A percentile compares a stretch with the other conserved stretches of the same genome.
phyloP scores from a whole-genome alignment of 495 filamentous ascomycete genomes.

The Talaromyces trachyspermus region DNA sequence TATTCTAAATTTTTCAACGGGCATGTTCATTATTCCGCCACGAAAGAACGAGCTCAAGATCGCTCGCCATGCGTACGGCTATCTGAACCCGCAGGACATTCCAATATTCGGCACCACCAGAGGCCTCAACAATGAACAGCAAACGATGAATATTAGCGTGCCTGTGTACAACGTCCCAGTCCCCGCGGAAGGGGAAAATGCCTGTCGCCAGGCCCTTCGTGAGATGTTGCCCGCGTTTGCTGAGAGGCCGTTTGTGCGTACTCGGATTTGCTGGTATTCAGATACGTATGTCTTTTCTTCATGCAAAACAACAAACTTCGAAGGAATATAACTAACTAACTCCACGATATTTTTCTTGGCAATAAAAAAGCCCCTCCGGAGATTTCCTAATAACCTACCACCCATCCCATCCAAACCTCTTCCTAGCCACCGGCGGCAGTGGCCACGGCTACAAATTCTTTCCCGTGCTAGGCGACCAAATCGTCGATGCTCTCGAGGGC shows the following conservation, averaged over 20 bases:
- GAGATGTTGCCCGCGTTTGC: constrained; percentile 56
- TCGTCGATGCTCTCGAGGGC: constrained; percentile 60
- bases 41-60: constrained; percentile 65
- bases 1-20: constrained; percentile 69
- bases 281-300: constrained; percentile 51
- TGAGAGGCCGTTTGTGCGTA: constrained; percentile 56
- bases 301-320: background rate
- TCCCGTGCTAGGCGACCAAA: constrained; percentile 72
- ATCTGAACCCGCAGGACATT: constrained; percentile 56
- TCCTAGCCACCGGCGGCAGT: constrained; percentile 77
- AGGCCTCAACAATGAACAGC: background rate
- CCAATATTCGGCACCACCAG: constrained; percentile 25
- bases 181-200: constrained; percentile 54
- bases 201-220: constrained; percentile 52
- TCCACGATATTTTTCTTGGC: background rate
- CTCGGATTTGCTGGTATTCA: constrained; percentile 84
- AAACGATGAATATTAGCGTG: constrained; percentile 35
- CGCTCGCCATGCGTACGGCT: constrained; percentile 76
- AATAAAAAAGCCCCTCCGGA: constrained; percentile 43
- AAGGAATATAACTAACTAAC: constrained; percentile 2
- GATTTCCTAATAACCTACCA: constrained; percentile 80
- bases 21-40: constrained; percentile 80
- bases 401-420: constrained; percentile 56
- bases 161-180: constrained; percentile 30
- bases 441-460: constrained; percentile 89